These are phyloP conservation scores for Leishmania major DNA, from an alignment of 208 protist genomes.

Conservation along the genomic window DNA sequence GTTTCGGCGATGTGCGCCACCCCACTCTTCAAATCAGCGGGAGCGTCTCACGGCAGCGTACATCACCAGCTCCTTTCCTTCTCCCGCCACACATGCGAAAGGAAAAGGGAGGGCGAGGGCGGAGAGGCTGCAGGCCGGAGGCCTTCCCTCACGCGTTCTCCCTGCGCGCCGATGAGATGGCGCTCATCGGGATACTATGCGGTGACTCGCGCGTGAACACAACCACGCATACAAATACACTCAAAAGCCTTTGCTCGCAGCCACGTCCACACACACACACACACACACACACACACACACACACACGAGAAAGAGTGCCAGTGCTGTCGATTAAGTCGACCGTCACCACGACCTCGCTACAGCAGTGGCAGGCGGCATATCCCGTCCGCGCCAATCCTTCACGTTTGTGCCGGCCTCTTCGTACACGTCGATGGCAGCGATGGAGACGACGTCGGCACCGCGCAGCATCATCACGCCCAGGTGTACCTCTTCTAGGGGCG, in stretches of 20 bases:
- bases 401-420: slow-evolving; percentile 72
- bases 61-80: background rate
- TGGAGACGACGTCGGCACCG: slow-evolving; percentile 70
- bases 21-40: background rate
- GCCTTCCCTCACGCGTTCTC: background rate
- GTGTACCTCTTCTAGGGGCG: slow-evolving; percentile 44
- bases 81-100: background rate
- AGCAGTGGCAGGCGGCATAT: slow-evolving; percentile 55
- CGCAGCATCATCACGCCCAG: slow-evolving; percentile 80
- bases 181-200: background rate
- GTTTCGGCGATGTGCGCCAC: background rate
- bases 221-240: background rate
- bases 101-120: background rate
- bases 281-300: background rate
- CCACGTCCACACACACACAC: background rate
- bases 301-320: background rate
- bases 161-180: background rate
- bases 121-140: background rate
- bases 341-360: slow-evolving; percentile 1
- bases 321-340: background rate
- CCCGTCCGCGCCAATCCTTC: slow-evolving; percentile 44
- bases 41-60: background rate
- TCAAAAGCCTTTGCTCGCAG: background rate
- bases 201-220: background rate
- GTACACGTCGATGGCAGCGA: slow-evolving; percentile 70